Percentiles rank a stretch among this genome's conserved stretches.
phyloP scores from a whole-genome alignment of 495 filamentous ascomycete genomes.

The Neurospora africana region DNA sequence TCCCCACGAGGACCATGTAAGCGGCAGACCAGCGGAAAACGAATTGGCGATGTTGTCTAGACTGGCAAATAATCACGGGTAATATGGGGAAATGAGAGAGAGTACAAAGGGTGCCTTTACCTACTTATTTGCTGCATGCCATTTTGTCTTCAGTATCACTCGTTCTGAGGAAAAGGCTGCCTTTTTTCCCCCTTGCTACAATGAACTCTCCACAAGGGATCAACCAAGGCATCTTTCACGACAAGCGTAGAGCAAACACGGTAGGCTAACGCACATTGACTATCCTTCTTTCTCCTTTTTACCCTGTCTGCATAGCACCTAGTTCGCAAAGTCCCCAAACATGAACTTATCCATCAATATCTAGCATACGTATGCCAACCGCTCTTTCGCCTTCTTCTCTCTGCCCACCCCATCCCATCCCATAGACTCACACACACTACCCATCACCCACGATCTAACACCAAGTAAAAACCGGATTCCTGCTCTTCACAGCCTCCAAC shows the following conservation, averaged over 20 bases:
- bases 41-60: too few species aligned
- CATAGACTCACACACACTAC: background rate
- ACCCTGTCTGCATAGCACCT: background rate
- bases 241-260: background rate
- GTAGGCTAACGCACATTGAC: background rate
- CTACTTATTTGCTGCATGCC: background rate
- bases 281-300: background rate
- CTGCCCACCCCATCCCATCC: background rate
- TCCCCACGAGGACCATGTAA: too few species aligned
- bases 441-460: slow-evolving; percentile 43
- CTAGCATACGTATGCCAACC: background rate
- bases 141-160: background rate
- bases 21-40: too few species aligned
- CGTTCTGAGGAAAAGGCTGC: background rate
- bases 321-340: background rate
- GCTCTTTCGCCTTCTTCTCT: background rate
- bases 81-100: background rate
- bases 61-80: background rate
- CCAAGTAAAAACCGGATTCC: slow-evolving; percentile 95
- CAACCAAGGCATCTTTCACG: background rate
- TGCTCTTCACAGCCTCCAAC: slow-evolving; percentile 86
- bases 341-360: background rate
- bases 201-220: background rate
- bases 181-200: background rate
- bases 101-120: background rate